These are phyloP conservation scores for Vicia villosa DNA, from an alignment of 306 rosid genomes.

Conservation along the genomic window DNA sequence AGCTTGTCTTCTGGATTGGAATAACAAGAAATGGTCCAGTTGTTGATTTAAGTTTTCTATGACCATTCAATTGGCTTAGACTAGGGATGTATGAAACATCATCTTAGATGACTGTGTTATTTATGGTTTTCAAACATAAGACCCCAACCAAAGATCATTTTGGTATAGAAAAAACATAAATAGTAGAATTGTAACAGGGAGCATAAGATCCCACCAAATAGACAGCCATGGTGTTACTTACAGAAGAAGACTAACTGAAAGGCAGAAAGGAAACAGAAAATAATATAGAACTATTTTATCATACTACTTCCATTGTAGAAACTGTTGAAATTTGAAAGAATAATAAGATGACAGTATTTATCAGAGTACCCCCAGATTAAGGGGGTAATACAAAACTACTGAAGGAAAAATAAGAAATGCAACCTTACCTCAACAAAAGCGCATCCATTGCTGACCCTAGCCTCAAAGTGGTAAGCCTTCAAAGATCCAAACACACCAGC, in stretches of 20 bases:
- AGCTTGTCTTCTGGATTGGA: neutral
- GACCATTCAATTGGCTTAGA: neutral
- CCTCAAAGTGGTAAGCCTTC: constrained; percentile 83
- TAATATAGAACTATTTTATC: neutral
- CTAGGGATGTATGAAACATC: neutral
- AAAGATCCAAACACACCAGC: constrained; percentile 82
- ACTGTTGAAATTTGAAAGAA: neutral
- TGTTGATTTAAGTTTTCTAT: neutral
- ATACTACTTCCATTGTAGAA: constrained; percentile 8
- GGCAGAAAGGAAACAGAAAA: neutral
- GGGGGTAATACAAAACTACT: constrained; percentile 11
- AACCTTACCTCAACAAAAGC: constrained; percentile 86
- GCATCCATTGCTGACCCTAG: constrained; percentile 44
- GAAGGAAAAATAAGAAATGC: constrained; percentile 13
- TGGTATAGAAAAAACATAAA: no score
- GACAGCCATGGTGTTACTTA: neutral
- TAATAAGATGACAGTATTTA: neutral
- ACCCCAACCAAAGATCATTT: no score
- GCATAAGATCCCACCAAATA: no score
- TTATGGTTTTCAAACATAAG: no score
- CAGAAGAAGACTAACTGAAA: neutral
- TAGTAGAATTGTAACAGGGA: no score
- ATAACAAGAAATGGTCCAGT: neutral
- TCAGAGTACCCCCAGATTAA: neutral
- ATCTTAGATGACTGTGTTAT: neutral